A percentile compares a stretch with the other conserved stretches of the same genome.
These are phyloP conservation scores for Atkinsonella texensis DNA, from an alignment of 2,329 filamentous ascomycete species.

Conservation along the genomic window DNA sequence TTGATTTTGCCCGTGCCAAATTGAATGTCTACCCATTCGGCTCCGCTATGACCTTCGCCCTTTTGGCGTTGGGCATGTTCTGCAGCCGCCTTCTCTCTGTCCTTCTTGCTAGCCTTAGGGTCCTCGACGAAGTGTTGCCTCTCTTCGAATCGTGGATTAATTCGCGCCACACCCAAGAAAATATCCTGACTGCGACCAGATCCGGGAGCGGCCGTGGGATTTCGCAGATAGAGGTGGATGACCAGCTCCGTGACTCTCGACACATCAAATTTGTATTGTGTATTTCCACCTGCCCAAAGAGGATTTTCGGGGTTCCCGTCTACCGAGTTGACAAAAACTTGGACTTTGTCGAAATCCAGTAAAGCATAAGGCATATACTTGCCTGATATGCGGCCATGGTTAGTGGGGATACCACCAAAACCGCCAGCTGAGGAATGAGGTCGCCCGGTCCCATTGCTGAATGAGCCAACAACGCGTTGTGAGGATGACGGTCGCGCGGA, in stretches of 20 bases:
- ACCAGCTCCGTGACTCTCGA: conserved; percentile 85
- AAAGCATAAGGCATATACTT: conserved; percentile 96
- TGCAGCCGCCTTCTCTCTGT: conserved; percentile 63
- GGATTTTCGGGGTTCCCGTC: conserved; percentile 91
- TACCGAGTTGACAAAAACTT: conserved; percentile 96
- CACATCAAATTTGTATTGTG: conserved; percentile 99
- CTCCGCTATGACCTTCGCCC: conserved; percentile 51
- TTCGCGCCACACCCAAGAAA: conserved; percentile 80
- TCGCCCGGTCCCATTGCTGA: conserved; percentile 47
- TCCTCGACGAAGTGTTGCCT: conserved; percentile 60
- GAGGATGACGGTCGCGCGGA: conserved; percentile 46
- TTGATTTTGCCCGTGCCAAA: conserved; percentile 83
- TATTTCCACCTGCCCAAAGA: conserved; percentile 92
- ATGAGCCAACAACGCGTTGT: conserved; percentile 48
- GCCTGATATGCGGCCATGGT: conserved; percentile 88
- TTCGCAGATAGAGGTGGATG: conserved; percentile 88
- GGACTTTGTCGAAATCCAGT: conserved; percentile 96
- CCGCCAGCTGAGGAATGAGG: conserved; percentile 78
- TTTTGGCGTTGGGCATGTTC: conserved; percentile 47
- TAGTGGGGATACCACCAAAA: conserved; percentile 78
- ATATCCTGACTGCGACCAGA: conserved; percentile 90
- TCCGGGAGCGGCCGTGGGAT: conserved; percentile 75
- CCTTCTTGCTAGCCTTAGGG: conserved; percentile 74
- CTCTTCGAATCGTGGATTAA: conserved; percentile 90
- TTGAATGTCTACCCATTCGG: conserved; percentile 82